Base-by-base conservation (phyloP, 495 filamentous ascomycete genomes). In the Cercophora sp. region DNA sequence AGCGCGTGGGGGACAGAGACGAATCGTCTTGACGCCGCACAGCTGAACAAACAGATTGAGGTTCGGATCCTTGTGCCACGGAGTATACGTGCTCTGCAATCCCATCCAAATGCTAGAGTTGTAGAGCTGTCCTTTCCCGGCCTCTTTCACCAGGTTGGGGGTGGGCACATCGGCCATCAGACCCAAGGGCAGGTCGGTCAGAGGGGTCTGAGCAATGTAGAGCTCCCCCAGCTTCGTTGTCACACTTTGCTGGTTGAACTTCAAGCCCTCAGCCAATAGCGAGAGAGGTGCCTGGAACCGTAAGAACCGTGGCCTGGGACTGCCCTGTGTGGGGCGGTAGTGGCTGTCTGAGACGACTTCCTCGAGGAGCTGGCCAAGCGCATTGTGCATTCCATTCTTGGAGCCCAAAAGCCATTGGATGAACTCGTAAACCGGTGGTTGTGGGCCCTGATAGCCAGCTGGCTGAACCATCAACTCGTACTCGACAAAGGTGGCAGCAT, bases 11-110 rank as follows among this genome's bases (percentile, higher is more conserved):
- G 73, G 60, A 32, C 88, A 72, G 9, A 97, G 56, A n/a, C 91
- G 72, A 35, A 96, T 77, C 1, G 71, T 63, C 63, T 98, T 98
- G 55, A 59, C 66, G 3, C 90, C 83, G 5, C 81, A 79, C 15
- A 98, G 66, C 67, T 98, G 93, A 31, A 88, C 80, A 65, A 97
- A 96, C 0, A 96, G 61, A 62, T 98, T 98, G 6, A 89, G 89
- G 58, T 98, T 98, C 0, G 93, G 93, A 62, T 98, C 93, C 18
- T 84, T 77, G 69, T 98, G 93, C 8, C 94, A 76, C 5, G 93
- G 89, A 0, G 93, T 97, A 60, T 86, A 87, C 0, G 91, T 96
- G 1, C 88, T 87, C 26, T 89, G 79, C 4, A 85, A 70, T 8
- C 93, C 93, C 4, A 97, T 77, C 93, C 93, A 98, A 20, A 98